phyloP scores from a whole-genome alignment of 768 basidiomycete genomes.

The Erythrobasidium yunnanense region DNA sequence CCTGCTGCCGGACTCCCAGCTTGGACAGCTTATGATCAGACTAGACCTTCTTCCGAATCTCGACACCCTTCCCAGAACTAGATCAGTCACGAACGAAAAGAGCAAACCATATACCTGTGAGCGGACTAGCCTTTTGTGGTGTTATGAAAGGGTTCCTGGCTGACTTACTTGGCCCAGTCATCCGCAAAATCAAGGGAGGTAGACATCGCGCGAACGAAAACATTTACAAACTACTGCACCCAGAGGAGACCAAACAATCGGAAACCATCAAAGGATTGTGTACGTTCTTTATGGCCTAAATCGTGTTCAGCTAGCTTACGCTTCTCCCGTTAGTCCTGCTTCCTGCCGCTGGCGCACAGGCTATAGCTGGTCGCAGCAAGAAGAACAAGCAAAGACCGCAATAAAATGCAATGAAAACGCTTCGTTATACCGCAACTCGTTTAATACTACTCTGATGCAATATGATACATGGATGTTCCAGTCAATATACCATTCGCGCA shows the following conservation, averaged over 20 bases:
- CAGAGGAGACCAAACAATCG: neutral
- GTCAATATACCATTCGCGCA: too few species aligned
- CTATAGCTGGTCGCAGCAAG: neutral
- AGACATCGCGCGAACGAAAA: neutral
- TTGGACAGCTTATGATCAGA: constrained; percentile 9
- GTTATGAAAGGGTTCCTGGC: neutral
- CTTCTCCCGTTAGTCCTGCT: neutral
- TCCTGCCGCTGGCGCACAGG: neutral
- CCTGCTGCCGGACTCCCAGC: constrained; percentile 12
- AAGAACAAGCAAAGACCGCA: neutral
- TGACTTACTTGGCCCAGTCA: neutral
- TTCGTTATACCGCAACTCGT: neutral
- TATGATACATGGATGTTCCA: too few species aligned
- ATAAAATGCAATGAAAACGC: neutral
- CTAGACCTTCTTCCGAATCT: constrained; percentile 5
- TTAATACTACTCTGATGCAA: too few species aligned
- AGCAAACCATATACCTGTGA: constrained; percentile 14
- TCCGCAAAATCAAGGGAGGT: neutral
- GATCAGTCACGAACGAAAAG: constrained; percentile 1
- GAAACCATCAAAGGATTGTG: neutral
- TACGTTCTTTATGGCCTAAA: neutral
- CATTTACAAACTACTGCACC: neutral
- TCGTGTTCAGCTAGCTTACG: neutral
- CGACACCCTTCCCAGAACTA: constrained; percentile 2
- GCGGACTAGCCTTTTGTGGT: too few species aligned